phyloP scores from a whole-genome alignment of 2,329 filamentous ascomycete genomes.

The Falciphora oryzae region DNA sequence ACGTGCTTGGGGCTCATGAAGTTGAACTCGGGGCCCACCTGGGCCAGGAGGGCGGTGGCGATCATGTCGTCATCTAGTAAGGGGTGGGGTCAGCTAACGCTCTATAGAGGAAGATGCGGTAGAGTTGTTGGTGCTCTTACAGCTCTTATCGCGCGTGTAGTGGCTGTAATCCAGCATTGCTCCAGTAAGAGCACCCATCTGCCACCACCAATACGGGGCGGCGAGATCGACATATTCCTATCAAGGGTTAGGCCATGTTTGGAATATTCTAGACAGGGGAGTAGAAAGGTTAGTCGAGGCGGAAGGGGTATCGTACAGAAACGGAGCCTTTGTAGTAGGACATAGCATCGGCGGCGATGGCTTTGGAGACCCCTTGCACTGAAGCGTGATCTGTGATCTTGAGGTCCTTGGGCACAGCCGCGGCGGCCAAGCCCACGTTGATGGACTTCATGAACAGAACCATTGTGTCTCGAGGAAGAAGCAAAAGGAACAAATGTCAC shows the following conservation, averaged over 20 bases:
- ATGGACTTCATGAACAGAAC: slow-evolving; percentile 25
- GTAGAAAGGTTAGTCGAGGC: too few species aligned
- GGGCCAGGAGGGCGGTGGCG: slow-evolving; percentile 52
- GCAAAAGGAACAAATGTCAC: background rate
- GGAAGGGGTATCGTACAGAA: slow-evolving; percentile 22
- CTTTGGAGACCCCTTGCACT: slow-evolving; percentile 54
- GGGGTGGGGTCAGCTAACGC: background rate
- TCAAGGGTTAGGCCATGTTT: background rate
- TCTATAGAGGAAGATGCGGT: background rate
- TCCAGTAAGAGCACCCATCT: slow-evolving; percentile 60
- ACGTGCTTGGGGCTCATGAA: slow-evolving; percentile 53
- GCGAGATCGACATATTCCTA: slow-evolving; percentile 57
- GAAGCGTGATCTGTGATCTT: slow-evolving; percentile 44
- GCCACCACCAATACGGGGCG: slow-evolving; percentile 65
- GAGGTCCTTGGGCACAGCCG: slow-evolving; percentile 25
- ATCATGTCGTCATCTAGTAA: slow-evolving; percentile 48
- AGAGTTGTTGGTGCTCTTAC: background rate
- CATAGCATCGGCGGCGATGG: slow-evolving; percentile 56
- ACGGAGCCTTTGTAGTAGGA: slow-evolving; percentile 55
- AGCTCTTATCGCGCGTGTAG: slow-evolving; percentile 56
- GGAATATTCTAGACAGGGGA: too few species aligned
- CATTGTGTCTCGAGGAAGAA: background rate
- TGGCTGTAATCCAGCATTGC: slow-evolving; percentile 65
- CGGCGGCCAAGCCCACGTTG: slow-evolving; percentile 15
- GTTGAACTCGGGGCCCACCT: slow-evolving; percentile 51